phyloP scores from a whole-genome alignment of 306 rosid species.

The Cicer judaicum region DNA sequence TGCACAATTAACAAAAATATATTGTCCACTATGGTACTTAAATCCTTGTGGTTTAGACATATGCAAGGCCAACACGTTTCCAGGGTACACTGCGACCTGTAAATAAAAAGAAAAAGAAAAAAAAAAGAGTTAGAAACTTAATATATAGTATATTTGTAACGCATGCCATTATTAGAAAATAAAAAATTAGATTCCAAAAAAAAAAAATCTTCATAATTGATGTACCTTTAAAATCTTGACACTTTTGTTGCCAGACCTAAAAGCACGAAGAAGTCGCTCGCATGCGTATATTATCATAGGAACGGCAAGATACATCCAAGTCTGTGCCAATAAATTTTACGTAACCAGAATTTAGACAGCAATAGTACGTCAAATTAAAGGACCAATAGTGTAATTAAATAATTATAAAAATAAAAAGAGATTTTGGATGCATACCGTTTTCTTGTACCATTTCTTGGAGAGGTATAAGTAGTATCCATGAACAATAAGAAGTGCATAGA shows the following conservation, averaged over 20 bases:
- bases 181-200: background rate
- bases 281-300: conserved; percentile 78
- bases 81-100: conserved; percentile 94
- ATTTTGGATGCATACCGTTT: conserved; percentile 60
- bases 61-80: conserved; percentile 86
- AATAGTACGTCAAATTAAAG: background rate
- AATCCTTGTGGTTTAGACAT: conserved; percentile 89
- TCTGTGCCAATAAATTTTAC: conserved; percentile 49
- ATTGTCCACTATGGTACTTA: conserved; percentile 84
- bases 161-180: background rate
- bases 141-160: background rate
- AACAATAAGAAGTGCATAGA: conserved; percentile 72
- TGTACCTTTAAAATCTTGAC: conserved; percentile 76
- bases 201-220: background rate
- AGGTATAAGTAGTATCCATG: conserved; percentile 85
- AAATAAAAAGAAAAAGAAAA: background rate
- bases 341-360: conserved; percentile 26
- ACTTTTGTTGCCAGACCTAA: conserved; percentile 73
- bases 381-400: background rate
- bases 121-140: background rate
- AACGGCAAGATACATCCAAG: conserved; percentile 88
- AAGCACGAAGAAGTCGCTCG: conserved; percentile 83
- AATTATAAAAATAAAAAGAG: background rate
- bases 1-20: conserved; percentile 75
- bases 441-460: conserved; percentile 82